Evolutionary conservation across 495 filamentous ascomycete genomes (phyloP).

Genomic region (Trichoderma parareesei): DNA sequence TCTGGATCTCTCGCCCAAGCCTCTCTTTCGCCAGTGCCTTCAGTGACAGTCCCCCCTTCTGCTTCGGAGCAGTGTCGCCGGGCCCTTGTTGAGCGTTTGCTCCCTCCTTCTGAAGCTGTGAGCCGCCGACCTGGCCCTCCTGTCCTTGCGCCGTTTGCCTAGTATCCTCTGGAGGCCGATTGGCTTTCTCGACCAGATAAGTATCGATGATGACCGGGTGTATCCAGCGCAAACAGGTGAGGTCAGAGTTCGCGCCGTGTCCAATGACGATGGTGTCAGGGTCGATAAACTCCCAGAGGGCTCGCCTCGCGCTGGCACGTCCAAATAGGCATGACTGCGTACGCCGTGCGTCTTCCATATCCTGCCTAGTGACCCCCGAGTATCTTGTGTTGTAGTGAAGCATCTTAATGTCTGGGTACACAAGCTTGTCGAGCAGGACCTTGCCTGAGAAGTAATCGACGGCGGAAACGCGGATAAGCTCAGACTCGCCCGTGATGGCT

Average conservation of each 20-base stretch:
- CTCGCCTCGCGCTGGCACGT: constrained; percentile 23
- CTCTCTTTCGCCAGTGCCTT: constrained; percentile 23
- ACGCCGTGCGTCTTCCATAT: constrained; percentile 19
- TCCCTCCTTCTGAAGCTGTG: not conserved
- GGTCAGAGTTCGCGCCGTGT: constrained; percentile 23
- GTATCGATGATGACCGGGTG: constrained; percentile 24
- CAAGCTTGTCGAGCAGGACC: constrained; percentile 34
- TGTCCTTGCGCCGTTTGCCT: not conserved
- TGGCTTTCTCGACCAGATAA: constrained; percentile 12
- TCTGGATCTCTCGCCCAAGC: constrained; percentile 27
- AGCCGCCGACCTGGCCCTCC: not conserved
- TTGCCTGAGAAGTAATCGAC: constrained; percentile 39
- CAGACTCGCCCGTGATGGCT: constrained; percentile 19
- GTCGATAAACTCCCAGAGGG: constrained; percentile 31
- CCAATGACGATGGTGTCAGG: constrained; percentile 27
- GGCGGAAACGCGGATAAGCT: constrained; percentile 35
- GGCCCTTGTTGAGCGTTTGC: not conserved
- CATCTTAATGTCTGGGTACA: constrained; percentile 30
- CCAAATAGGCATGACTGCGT: constrained; percentile 15
- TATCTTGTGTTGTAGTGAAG: constrained; percentile 31
- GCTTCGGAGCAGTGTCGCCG: not conserved
- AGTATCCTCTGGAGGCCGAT: constrained; percentile 3
- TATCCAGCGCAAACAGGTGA: constrained; percentile 20
- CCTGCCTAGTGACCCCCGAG: constrained; percentile 27
- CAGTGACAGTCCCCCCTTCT: constrained; percentile 18